Base-by-base conservation (phyloP, 345 rosid genomes). In the Ailanthus altissimus region DNA sequence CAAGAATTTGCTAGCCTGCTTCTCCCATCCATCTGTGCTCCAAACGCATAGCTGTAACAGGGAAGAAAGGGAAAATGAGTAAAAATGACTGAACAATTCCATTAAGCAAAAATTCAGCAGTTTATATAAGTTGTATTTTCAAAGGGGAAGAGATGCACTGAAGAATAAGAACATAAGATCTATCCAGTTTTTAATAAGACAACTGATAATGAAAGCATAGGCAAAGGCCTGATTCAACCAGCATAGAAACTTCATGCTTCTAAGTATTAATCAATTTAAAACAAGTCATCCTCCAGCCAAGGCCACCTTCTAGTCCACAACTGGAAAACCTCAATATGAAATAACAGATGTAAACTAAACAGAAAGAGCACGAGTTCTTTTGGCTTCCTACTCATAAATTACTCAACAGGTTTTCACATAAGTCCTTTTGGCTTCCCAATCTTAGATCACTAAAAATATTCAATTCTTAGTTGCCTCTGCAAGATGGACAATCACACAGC, bases 11-110 rank as follows among this genome's bases (percentile, higher is more conserved):
- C 86, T 84, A 8, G 86, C 51, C 79, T 86, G 92, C 88, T 86
- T 90, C 83, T 81, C 90, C 98, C 98, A 93, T 67, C 84, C 89
- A 84, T 84, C 92, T 13, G 88, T 90, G 84, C 81, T 92, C 98
- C 98, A 93, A 67, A 92, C 89, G 76, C 98, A 93, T 62, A 93
- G 74, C 98, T 92, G 83, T 25, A 66, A 67, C 26, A 14, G 54
- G 57, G 36, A 60, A 65, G 45, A 23, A 64, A 16, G 32, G 11
- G 47, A 59, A 26, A 8, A 16, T 36, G 40, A n/a, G 72, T 21
- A 46, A 47, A 3, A 13, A 79, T 56, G 53, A 21, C 15, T 59
- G 36, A 67, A 25, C 26, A n/a, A 63, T 56, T 16, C 25, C n/a
- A 70, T 26, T 13, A 47, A 1, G 36, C 36, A 66, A 32, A 18